Evolutionary conservation across 2,329 filamentous ascomycete species (phyloP), one percentile per base, ranked within the genome.

Genomic region (Plectosphaerella cucumerina): DNA sequence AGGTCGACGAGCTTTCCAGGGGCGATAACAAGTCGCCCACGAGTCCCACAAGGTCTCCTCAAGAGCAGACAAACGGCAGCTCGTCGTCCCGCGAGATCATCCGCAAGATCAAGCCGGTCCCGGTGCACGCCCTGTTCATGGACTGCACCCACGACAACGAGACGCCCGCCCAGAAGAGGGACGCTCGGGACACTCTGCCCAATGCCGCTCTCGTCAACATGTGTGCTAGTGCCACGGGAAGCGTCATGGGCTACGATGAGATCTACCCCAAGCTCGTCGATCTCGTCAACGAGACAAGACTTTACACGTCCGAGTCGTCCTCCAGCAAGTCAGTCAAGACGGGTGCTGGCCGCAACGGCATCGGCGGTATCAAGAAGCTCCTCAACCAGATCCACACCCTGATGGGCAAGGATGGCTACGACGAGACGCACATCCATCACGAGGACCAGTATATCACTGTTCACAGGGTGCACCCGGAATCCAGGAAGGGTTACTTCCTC

Each of bases 141-240:
- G 95, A 99, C 66, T 99, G 95, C 69, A 99, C 95, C 0, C 94
- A 99, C 67, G 94, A 99, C 71, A 99, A 99, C 61, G 93, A 99
- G 71, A 88, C 90, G 2, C 94, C 94, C 1, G 90, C 93, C 1
- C 93, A 99, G 69, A 97, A 97, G 70, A 82, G 95, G 39, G 92
- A 97, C 66, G 92, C 92, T 48, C 84, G 91, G 53, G 95, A 99
- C 65, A 97, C 94, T 0, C 77, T 99, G 10, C 89, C 95, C 8
- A 97, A 95, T 62, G 92, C 93, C 47, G 94, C 94, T 5, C 78
- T 99, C 4, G 93, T 97, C 35, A 88, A 86, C 64, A 97, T 99
- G 92, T 99, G 95, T 68, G 85, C 91, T 21, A 96, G 90, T 60
- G 90, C 93, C 2, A 92, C 88, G 8, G 94, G 94, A 43, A 97